Percentiles rank a stretch among this genome's conserved stretches.
phyloP scores from a whole-genome alignment of 345 rosid species.

The Brassica nigra region DNA sequence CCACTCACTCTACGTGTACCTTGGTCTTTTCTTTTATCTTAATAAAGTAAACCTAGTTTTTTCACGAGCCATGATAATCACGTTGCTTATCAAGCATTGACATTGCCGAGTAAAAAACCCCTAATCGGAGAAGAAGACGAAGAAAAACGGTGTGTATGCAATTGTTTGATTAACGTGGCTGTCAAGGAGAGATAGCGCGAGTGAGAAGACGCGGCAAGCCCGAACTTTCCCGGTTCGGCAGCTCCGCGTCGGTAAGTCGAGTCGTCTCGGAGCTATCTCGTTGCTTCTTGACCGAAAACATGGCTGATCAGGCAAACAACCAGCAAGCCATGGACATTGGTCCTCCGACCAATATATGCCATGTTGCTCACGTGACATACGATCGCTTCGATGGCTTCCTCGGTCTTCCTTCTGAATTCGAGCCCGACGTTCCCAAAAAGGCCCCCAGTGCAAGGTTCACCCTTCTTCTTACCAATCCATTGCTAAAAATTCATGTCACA shows the following conservation, averaged over 20 bases:
- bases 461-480: not conserved
- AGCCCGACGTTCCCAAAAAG: constrained; percentile 80
- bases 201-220: constrained; percentile 31
- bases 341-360: constrained; percentile 76
- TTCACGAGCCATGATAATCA: not conserved
- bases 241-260: constrained; percentile 34
- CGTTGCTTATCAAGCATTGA: constrained; percentile 17
- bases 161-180: constrained; percentile 5
- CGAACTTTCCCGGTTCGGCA: constrained; percentile 33
- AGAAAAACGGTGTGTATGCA: not conserved
- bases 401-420: constrained; percentile 91
- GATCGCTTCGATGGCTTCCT: constrained; percentile 92
- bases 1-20: constrained; percentile 7
- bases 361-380: constrained; percentile 88
- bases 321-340: constrained; percentile 79
- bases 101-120: constrained; percentile 3
- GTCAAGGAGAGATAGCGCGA: constrained; percentile 25
- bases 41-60: not conserved
- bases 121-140: not conserved
- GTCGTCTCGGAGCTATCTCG: constrained; percentile 32
- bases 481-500: not conserved
- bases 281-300: constrained; percentile 32
- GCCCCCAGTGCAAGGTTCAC: constrained; percentile 88
- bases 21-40: not conserved
- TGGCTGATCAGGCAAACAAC: constrained; percentile 38